A percentile compares a stretch with the other conserved stretches of the same genome.
Evolutionary conservation across 176 grass and related monocot genomes (phyloP).

Genomic region (Triticum dicoccoides): DNA sequence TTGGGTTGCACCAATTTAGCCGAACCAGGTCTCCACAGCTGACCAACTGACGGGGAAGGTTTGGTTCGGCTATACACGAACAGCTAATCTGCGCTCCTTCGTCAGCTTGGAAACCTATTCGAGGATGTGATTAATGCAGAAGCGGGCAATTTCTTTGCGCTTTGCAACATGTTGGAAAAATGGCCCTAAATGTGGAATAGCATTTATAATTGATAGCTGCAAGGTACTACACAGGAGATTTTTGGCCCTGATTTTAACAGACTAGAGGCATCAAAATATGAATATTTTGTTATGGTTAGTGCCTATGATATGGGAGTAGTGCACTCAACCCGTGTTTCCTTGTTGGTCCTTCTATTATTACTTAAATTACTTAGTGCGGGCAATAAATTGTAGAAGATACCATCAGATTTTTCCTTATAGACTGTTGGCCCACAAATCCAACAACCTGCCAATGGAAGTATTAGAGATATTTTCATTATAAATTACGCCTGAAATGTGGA

Average conservation of each 20-base stretch:
- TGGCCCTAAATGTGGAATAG: background rate
- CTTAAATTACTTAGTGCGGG: background rate
- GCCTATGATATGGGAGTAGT: background rate
- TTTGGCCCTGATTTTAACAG: background rate
- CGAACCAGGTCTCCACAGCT: background rate
- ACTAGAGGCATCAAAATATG: background rate
- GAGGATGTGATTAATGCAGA: background rate
- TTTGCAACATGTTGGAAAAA: background rate
- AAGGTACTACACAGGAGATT: background rate
- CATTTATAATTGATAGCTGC: background rate
- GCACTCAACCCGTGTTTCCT: background rate
- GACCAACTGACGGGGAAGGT: background rate
- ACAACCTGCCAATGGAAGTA: background rate
- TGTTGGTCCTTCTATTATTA: background rate
- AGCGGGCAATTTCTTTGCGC: background rate
- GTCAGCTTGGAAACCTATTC: background rate
- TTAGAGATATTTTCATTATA: background rate
- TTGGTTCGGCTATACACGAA: background rate
- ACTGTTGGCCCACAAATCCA: background rate
- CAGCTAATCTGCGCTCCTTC: background rate
- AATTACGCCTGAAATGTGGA: background rate
- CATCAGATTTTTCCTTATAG: background rate
- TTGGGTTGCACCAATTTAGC: background rate
- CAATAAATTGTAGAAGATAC: background rate
- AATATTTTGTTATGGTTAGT: background rate